phyloP scores from a whole-genome alignment of 164 flowering plant species.

The Magnolia changhungtana region DNA sequence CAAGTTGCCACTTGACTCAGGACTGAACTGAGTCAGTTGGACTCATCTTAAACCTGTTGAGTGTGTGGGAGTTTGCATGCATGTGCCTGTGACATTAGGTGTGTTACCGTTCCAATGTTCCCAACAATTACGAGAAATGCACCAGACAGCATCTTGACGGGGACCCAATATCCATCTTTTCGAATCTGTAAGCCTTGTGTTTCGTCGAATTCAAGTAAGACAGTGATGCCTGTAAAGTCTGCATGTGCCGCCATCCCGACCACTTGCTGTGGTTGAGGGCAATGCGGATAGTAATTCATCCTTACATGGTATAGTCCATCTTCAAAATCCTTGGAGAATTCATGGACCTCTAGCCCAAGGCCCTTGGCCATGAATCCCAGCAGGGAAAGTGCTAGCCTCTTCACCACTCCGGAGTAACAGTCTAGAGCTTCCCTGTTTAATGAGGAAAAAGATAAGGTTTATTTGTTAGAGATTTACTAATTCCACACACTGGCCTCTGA shows the following conservation, averaged over 20 bases:
- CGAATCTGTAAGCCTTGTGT: slow-evolving; percentile 10
- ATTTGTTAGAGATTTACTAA: not conserved
- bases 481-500: too few species aligned
- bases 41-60: too few species aligned
- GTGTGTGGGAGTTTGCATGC: not conserved
- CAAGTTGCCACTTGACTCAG: too few species aligned
- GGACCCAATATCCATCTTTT: slow-evolving; percentile 11
- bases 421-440: slow-evolving; percentile 2
- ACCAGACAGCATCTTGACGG: slow-evolving; percentile 4
- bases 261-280: slow-evolving; percentile 5
- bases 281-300: slow-evolving; percentile 13
- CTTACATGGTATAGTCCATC: slow-evolving; percentile 5
- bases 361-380: slow-evolving; percentile 11
- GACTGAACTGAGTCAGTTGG: too few species aligned
- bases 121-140: slow-evolving; percentile 1
- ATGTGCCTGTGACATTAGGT: not conserved
- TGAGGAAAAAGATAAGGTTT: not conserved
- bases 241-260: slow-evolving; percentile 5
- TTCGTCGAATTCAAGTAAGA: slow-evolving; percentile 7
- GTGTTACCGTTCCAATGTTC: slow-evolving; percentile 5
- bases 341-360: not conserved
- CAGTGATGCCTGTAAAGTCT: slow-evolving; percentile 7
- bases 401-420: slow-evolving; percentile 5
- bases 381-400: slow-evolving; percentile 3
- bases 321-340: not conserved